These are phyloP conservation scores for Gautieria morchelliformis DNA, from an alignment of 768 basidiomycete species.

Conservation along the genomic window DNA sequence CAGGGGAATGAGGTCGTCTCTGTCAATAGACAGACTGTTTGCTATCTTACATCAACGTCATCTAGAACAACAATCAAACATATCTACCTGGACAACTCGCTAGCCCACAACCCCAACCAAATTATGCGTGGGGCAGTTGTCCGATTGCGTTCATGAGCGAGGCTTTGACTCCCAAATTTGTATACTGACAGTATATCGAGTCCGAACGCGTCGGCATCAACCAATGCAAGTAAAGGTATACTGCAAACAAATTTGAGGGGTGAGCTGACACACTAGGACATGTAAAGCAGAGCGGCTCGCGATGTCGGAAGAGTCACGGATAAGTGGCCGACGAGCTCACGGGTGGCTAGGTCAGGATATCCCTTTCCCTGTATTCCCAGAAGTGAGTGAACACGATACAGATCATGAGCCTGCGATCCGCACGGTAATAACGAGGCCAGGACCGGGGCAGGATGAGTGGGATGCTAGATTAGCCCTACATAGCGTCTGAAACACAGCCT, in stretches of 20 bases:
- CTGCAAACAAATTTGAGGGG: slow-evolving; percentile 29
- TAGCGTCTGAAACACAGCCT: slow-evolving; percentile 95
- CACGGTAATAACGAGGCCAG: slow-evolving; percentile 75
- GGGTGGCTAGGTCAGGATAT: slow-evolving; percentile 89
- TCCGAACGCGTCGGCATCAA: slow-evolving; percentile 90
- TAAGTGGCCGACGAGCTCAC: slow-evolving; percentile 70
- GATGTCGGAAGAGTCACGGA: slow-evolving; percentile 50
- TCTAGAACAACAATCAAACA: background rate
- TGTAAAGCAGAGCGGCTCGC: slow-evolving; percentile 28
- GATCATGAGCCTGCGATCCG: background rate
- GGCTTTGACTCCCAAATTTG: slow-evolving; percentile 62
- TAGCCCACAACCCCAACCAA: slow-evolving; percentile 73
- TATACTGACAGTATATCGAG: slow-evolving; percentile 87
- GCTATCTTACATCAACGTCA: background rate
- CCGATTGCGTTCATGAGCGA: slow-evolving; percentile 61
- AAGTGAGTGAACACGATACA: background rate
- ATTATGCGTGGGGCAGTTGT: slow-evolving; percentile 59
- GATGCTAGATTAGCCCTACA: slow-evolving; percentile 46
- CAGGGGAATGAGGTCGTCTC: slow-evolving; percentile 58
- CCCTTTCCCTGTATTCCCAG: slow-evolving; percentile 71
- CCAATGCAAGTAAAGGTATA: slow-evolving; percentile 65
- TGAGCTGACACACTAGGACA: background rate
- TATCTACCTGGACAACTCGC: slow-evolving; percentile 55
- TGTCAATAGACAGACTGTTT: slow-evolving; percentile 47
- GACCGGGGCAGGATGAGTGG: slow-evolving; percentile 41